These are phyloP conservation scores for Phaeosphaeriaceae sp. DNA, from an alignment of 2,329 filamentous ascomycete species.

Conservation along the genomic window DNA sequence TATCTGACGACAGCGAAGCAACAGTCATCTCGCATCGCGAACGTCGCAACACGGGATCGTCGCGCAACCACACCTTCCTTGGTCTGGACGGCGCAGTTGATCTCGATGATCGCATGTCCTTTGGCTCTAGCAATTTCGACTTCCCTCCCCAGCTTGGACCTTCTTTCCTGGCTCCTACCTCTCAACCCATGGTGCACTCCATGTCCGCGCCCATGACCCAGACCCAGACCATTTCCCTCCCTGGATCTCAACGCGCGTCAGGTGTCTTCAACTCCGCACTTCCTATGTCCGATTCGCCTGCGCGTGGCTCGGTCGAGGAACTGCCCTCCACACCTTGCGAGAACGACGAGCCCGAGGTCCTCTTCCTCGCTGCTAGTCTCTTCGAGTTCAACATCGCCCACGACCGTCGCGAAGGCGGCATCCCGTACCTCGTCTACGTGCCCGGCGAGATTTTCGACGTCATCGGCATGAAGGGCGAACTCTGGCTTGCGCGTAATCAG, in stretches of 20 bases:
- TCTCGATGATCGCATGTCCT: conserved; percentile 23
- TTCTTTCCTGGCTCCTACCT: conserved; percentile 33
- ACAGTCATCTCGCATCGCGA: conserved; percentile 28
- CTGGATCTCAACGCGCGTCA: conserved; percentile 63
- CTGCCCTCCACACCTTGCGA: conserved; percentile 48
- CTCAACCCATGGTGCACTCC: conserved; percentile 22
- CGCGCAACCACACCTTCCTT: conserved; percentile 29
- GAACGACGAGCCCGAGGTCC: conserved; percentile 69
- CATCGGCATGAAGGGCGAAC: conserved; percentile 93
- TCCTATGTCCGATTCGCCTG: conserved; percentile 70
- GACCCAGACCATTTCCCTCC: conserved; percentile 31
- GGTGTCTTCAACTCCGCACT: conserved; percentile 88
- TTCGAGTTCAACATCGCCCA: conserved; percentile 98
- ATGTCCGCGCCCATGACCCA: conserved; percentile 26
- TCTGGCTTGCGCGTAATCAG: conserved; percentile 97
- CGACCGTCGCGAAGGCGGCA: conserved; percentile 89
- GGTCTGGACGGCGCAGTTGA: conserved; percentile 40
- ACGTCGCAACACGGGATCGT: conserved; percentile 30
- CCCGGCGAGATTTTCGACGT: conserved; percentile 79
- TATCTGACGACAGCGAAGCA: conserved; percentile 37
- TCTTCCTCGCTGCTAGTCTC: conserved; percentile 91
- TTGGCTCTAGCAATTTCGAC: conserved; percentile 25
- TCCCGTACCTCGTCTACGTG: conserved; percentile 94
- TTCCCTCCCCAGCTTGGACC: conserved; percentile 37
- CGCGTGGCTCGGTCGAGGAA: conserved; percentile 29